Base-by-base conservation (phyloP, 352 stramenopile genomes). In the Heterotrichella gracilis region DNA sequence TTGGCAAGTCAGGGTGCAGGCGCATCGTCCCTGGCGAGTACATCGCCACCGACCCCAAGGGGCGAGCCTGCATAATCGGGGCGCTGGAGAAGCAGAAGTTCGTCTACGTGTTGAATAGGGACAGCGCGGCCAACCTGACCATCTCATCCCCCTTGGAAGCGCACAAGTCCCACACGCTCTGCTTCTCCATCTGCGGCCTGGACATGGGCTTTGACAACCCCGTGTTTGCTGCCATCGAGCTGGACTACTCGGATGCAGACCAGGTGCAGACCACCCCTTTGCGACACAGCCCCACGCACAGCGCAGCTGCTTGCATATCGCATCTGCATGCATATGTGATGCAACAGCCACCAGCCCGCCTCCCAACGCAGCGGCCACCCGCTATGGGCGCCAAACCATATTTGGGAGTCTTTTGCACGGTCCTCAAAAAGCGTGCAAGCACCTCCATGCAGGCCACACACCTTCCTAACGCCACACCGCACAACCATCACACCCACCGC, bases 141-240 rank as follows among this genome's bases (percentile, higher is more conserved):
- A 95, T 98, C 73, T 94, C 89, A 42, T 95, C 83, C 71, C 93
- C 93, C 14, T 77, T 99, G n/a, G 92, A 98, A 75, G 93, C 93
- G 21, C 91, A 99, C 80, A 90, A 92, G 68, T 85, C 82, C 13
- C 77, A 91, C 63, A 91, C 87, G 14, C 85, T 99, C 24, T 85
- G 92, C 20, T 95, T 96, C 71, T 81, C 80, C 32, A 79, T 91
- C 0, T 85, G 93, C 19, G 93, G 88, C 2, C 73, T 98, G 0
- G 91, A 98, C 73, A 92, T 97, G 13, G 92, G 91, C 25, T 97
- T 95, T 75, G 92, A 98, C 70, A 98, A 98, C 79, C 93, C 93
- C 3, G 92, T 96, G 64, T 98, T 98, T 76, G 93, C 90, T 4
- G 84, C 75, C 64, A 73, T 96, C n/a, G 89, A 97, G 79, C 76